Conservation (phyloP, 169 alveolate species). For the Amoebophrya sp. region DNA sequence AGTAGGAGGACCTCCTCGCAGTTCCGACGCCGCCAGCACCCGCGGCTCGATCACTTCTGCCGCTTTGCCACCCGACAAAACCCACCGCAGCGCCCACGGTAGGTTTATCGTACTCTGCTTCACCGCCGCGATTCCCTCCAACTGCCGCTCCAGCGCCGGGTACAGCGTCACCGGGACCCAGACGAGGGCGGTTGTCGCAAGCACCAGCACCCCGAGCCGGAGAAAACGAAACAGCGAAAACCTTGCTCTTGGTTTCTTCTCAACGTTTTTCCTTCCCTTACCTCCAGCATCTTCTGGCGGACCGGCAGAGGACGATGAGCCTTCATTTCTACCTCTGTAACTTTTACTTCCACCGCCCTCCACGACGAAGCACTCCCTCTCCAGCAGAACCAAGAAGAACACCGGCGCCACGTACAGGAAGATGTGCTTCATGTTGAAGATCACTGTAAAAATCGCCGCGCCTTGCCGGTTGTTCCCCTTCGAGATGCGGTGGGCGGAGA, state of each 20-base stretch:
- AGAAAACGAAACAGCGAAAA: background rate
- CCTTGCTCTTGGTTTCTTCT: background rate
- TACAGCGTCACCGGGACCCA: background rate
- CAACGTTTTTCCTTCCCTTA: too few species aligned
- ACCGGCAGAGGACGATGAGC: too few species aligned
- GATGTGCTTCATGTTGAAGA: constrained; percentile 24
- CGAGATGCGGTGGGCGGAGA: background rate
- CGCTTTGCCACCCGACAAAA: too few species aligned
- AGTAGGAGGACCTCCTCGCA: too few species aligned
- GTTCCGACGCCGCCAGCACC: too few species aligned
- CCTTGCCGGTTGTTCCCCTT: background rate
- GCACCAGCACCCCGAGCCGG: background rate
- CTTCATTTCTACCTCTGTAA: too few species aligned
- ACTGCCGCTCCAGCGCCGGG: background rate
- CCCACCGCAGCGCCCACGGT: too few species aligned
- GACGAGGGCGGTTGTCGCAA: background rate
- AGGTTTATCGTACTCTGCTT: background rate
- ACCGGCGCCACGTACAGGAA: constrained; percentile 36
- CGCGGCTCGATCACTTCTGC: too few species aligned
- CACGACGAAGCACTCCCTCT: background rate
- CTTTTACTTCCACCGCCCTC: too few species aligned
- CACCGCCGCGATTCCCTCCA: background rate
- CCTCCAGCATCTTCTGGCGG: too few species aligned
- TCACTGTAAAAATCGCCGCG: background rate
- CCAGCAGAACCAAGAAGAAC: constrained; percentile 36